Evolutionary conservation across 2,329 filamentous ascomycete species (phyloP), one percentile per base, ranked within the genome.

Genomic region (Colletotrichum sp.): DNA sequence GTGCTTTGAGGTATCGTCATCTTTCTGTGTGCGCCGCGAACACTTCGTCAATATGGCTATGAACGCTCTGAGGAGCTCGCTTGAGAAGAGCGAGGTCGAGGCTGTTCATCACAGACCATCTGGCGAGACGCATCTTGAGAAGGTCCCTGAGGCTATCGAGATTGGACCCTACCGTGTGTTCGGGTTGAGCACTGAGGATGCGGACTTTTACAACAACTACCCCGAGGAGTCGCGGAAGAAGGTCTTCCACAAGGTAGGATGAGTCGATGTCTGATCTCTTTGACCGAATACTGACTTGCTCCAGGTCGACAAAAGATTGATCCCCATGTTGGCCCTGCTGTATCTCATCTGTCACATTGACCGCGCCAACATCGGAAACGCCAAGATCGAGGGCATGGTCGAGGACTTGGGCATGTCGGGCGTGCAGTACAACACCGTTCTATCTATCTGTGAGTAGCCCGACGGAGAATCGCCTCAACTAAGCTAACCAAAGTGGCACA

Each of bases 391-490:
- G 69, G 81, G 81, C 36, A 78, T 84, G 39, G 78, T 81, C 63
- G 67, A 87, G 62, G 78, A 80, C 64, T 72, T 81, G 39, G 76
- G 88, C 34, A 90, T 94, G 86, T 92, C 8, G 89, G 89, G 88
- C 87, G 2, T 84, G 88, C 16, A 82, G 81, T 52, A 88, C 91
- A 78, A 90, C 88, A 93, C 83, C 83, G 89, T 68, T 81, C 87
- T 71, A 83, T 89, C 79, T 4, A 72, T 76, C 85, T 95, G 79
- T 95, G 94, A 85, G 94, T 94, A 83, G 87, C 93, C 34, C 92
- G 18, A 18, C 3, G 15, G 3, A 26, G 34, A 15, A 0, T 2
- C 6, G 2, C 3, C 16, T 39, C 30, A 6, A 18, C n/a, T 18
- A 1, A 30, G 32, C 59, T 62, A 0, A 64, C 62, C 21, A 10